Base-by-base conservation (phyloP, 345 rosid species). In the Streptanthus diversifolius region DNA sequence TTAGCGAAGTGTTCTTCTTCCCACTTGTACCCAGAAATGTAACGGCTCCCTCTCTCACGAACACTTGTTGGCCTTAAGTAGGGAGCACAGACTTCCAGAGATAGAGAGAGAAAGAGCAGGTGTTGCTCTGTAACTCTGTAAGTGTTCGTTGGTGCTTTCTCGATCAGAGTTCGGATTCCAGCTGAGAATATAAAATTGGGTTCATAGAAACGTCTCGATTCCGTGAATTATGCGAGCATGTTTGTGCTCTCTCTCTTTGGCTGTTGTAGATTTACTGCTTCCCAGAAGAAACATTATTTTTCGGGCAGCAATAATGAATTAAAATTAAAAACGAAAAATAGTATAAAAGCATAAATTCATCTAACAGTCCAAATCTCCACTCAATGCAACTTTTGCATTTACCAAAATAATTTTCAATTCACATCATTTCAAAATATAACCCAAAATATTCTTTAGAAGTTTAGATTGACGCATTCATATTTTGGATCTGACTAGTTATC, bases 171-270 rank as follows among this genome's bases (percentile, higher is more conserved):
- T 67, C 81, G 77, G 81, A 77, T 60, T 77, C 33, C 30, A 77
- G 77, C 66, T 15, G 13, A 66, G 21, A 47, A 40, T 72, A 72
- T 77, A 11, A 59, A 66, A 32, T 66, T 17, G 43, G n/a, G 27
- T 77, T 72, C 5, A 66, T 77, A 58, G 14, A 65, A 77, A 32
- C 57, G 73, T 44, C 77, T 77, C 73, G 77, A 72, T 66, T 77
- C 80, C 80, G 80, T 49, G 57, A 59, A 49, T 59, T 30, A 39
- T 41, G 69, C 73, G 39, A 53, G 74, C 65, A 72, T 77, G 70
- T 72, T 51, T 67, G 47, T 45, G 40, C 68, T 59, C 61, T 65
- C 53, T 74, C 66, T 55, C 59, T 70, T 37, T 44, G 44, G 63
- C 75, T 62, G 71, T 63, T 63, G 79, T 15, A 76, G 53, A 63